phyloP scores from a whole-genome alignment of 2,329 filamentous ascomycete genomes.

The Catunica adiposa region DNA sequence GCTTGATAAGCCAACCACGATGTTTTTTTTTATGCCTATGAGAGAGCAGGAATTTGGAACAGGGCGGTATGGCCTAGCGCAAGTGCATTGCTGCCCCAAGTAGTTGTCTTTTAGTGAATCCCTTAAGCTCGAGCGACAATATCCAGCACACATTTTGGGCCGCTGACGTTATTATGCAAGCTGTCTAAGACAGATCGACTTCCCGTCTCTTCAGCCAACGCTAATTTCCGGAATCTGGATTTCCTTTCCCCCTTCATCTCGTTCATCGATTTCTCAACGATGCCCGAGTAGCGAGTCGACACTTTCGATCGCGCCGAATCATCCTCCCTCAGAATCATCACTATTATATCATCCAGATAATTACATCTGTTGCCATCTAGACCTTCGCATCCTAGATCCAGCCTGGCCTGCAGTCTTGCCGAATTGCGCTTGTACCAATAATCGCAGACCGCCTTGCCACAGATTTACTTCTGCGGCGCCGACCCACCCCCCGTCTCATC shows the following conservation, averaged over 20 bases:
- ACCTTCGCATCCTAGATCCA: no score
- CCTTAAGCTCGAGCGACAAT: background rate
- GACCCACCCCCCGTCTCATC: background rate
- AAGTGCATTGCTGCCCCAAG: no score
- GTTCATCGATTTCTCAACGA: slow-evolving; percentile 14
- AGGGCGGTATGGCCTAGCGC: background rate
- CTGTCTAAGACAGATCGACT: no score
- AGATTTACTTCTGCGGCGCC: slow-evolving; percentile 4
- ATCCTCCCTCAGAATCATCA: background rate
- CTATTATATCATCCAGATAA: background rate
- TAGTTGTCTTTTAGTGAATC: background rate
- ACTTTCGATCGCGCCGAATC: slow-evolving; percentile 6
- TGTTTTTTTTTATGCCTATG: background rate
- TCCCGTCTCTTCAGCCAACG: background rate
- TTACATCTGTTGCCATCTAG: no score
- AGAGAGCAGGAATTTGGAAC: background rate
- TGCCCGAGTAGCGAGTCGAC: slow-evolving; percentile 10
- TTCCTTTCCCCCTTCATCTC: slow-evolving; percentile 7
- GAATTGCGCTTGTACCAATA: background rate
- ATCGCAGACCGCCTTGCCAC: slow-evolving; percentile 6
- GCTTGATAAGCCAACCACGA: background rate
- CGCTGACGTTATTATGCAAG: no score
- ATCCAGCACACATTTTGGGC: background rate
- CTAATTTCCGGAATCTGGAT: slow-evolving; percentile 12
- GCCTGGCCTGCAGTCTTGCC: background rate